These are phyloP conservation scores for Tricholomella constricta DNA, from an alignment of 768 basidiomycete genomes.

Conservation along the genomic window DNA sequence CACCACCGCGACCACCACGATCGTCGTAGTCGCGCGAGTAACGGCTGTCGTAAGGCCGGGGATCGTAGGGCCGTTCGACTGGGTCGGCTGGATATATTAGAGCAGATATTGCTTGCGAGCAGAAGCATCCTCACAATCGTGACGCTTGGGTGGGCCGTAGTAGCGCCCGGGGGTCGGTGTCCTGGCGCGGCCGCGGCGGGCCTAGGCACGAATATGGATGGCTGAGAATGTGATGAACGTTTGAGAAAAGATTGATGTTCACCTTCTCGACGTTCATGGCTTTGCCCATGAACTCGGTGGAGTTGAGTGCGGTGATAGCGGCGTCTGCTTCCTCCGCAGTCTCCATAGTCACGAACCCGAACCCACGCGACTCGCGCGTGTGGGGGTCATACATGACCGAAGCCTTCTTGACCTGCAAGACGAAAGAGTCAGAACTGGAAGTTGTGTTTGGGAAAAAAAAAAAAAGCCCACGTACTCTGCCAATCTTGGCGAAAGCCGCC, in stretches of 20 bases:
- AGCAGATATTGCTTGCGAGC: neutral
- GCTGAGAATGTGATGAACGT: neutral
- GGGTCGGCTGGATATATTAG: conserved; percentile 14
- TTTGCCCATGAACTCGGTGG: conserved; percentile 87
- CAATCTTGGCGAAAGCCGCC: conserved; percentile 84
- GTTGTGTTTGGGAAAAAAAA: too few relatives aligned
- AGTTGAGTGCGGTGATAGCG: conserved; percentile 81
- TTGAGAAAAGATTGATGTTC: conserved; percentile 3
- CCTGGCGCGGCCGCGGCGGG: conserved; percentile 85
- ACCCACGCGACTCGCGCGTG: conserved; percentile 63
- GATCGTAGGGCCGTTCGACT: conserved; percentile 90
- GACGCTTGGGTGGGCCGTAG: conserved; percentile 88
- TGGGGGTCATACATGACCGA: conserved; percentile 75
- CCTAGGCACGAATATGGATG: conserved; percentile 44
- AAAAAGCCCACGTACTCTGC: conserved; percentile 56
- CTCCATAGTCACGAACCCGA: conserved; percentile 83
- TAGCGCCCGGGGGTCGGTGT: conserved; percentile 95
- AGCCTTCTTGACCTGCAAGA: conserved; percentile 64
- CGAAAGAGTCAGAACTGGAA: neutral
- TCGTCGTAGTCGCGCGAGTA: conserved; percentile 70
- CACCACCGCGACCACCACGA: conserved; percentile 48
- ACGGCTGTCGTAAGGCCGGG: conserved; percentile 87
- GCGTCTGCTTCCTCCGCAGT: conserved; percentile 88
- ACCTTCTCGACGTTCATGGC: conserved; percentile 89
- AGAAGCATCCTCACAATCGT: conserved; percentile 49